Evolutionary conservation across 202 grass and related monocot genomes (phyloP), one percentile per base, ranked within the genome.

Genomic region (Saccharum hybrid): DNA sequence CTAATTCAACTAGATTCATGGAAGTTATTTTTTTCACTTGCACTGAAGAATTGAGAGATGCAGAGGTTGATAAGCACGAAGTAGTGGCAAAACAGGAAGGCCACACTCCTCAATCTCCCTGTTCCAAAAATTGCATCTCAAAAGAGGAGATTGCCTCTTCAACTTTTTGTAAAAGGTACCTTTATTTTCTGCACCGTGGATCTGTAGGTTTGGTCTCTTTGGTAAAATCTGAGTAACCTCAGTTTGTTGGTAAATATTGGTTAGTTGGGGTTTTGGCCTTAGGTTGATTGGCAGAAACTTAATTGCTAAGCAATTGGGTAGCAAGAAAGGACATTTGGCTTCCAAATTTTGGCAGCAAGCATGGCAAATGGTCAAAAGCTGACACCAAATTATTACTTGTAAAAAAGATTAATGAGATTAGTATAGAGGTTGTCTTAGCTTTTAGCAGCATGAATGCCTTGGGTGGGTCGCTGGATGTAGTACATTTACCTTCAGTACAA

Each of bases 101-200:
- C 22, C 69, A 57, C 77, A 19, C 66, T 75, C 34, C 16, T 73
- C 69, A 80, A 74, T 75, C 36, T 80, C 59, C 36, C 57, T 67
- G 37, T 86, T 86, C 76, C 73, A 79, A 80, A 80, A 74, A 43
- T 37, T 46, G 22, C 48, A 45, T 81, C 23, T 86, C 45, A 74
- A 86, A 80, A 81, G 77, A 42, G 77, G 48, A 68, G 69, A 75
- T 81, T 86, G 46, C 28, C 63, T 74, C 84, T 64, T 66, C 62
- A 81, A 23, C 69, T 68, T 86, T 86, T 45, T 80, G 28, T 45
- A 45, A 68, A 81, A 66, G 48, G 28, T 10, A 6, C 1, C 60
- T 66, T 73, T 73, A 45, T 85, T 66, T 86, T 83, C 80, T 56
- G 22, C 42, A 8, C 60, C 4, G 26, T 74, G 46, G 46, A 75